Evolutionary conservation across 768 basidiomycete species (phyloP).

Genomic region (Boletellus sp.): DNA sequence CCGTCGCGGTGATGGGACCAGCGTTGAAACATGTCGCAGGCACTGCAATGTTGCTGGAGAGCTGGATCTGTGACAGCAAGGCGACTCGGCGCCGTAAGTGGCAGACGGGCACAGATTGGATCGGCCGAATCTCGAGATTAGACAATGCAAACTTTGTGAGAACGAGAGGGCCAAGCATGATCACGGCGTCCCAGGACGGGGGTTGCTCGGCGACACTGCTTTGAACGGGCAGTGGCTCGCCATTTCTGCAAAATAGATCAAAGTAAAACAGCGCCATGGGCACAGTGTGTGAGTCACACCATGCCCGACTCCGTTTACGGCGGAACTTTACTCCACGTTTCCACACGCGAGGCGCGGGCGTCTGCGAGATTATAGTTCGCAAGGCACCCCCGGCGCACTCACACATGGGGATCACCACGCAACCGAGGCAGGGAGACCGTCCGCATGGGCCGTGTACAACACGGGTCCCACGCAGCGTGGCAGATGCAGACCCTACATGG

Average conservation of each 20-base stretch:
- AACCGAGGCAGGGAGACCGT: not conserved
- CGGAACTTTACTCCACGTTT: slow-evolving; percentile 17
- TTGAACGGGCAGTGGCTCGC: slow-evolving; percentile 16
- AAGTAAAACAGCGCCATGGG: slow-evolving; percentile 21
- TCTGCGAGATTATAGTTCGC: too few species aligned
- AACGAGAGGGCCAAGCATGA: slow-evolving; percentile 15
- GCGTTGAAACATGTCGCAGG: slow-evolving; percentile 35
- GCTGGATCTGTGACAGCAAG: slow-evolving; percentile 29
- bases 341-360: not conserved
- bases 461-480: too few species aligned
- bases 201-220: slow-evolving; percentile 19
- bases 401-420: not conserved
- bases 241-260: slow-evolving; percentile 26
- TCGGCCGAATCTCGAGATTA: slow-evolving; percentile 20
- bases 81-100: slow-evolving; percentile 24
- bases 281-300: slow-evolving; percentile 6
- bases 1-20: slow-evolving; percentile 31
- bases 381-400: not conserved
- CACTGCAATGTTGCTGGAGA: slow-evolving; percentile 28
- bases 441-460: not conserved
- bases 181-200: slow-evolving; percentile 23
- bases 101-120: slow-evolving; percentile 12
- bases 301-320: slow-evolving; percentile 14
- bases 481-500: not conserved
- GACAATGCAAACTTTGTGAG: slow-evolving; percentile 16